Base-by-base conservation (phyloP, 331 rosid genomes). In the Telfairia occidentalis region DNA sequence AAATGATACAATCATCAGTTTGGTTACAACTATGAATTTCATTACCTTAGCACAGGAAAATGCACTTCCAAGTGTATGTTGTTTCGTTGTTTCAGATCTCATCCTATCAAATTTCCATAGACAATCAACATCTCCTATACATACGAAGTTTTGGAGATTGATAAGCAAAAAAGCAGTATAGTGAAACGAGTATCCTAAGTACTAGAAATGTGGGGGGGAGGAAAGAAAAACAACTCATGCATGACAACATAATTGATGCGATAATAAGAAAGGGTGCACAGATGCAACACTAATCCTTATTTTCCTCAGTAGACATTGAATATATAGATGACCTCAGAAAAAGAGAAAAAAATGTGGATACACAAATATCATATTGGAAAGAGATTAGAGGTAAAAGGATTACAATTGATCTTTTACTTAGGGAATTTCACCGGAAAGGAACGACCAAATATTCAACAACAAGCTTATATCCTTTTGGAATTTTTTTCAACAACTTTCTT, bases 21-120 rank as follows among this genome's bases (percentile, higher is more conserved):
- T n/a, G n/a, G n/a, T n/a, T n/a, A n/a, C n/a, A n/a, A n/a, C 38
- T 29, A 49, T 21, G 18, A 64, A 29, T 55, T 74, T 77, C 15
- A 46, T 69, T 73, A 90, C 98, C 98, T 90, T 93, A 57, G 86
- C 94, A 78, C 96, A 86, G 48, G 98, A 81, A 84, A 93, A 80
- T 46, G 94, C 97, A 81, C 80, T 90, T 72, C 76, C 70, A 81
- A 95, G 79, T 48, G 90, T 87, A 60, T 91, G 97, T 61, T 66
- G 84, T 85, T 92, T 92, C 86, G 58, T 79, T 38, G 90, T 74
- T 81, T 87, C 84, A 3, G 93, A 87, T 82, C 96, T 87, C 79
- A 90, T 73, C 78, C 87, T 87, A 85, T 95, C 92, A 77, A 86
- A 84, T 85, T 81, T 86, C 96, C 92, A 87, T 70, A 92, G 84